Percentiles rank a stretch among this genome's conserved stretches.
Evolutionary conservation across 306 rosid species (phyloP).

Genomic region (Clitoria ternatea): DNA sequence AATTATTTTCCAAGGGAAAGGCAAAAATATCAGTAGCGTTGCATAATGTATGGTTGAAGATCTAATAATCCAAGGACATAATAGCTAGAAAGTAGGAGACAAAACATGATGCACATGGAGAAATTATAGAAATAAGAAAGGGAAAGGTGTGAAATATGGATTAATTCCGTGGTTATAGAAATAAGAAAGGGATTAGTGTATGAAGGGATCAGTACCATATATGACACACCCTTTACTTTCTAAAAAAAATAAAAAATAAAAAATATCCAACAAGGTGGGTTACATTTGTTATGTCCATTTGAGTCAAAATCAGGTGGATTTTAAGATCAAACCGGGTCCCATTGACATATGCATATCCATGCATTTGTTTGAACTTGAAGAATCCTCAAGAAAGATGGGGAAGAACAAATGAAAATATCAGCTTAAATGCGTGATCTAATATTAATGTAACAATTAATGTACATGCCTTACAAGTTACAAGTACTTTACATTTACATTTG

Average conservation of each 20-base stretch:
- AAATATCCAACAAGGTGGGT: neutral
- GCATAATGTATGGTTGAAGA: neutral
- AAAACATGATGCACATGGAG: neutral
- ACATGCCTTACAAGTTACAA: too few species aligned
- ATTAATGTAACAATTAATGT: too few species aligned
- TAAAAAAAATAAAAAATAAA: conserved; percentile 1
- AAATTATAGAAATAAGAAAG: neutral
- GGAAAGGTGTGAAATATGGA: neutral
- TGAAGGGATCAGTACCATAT: neutral
- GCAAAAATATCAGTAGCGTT: too few species aligned
- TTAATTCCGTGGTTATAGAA: neutral
- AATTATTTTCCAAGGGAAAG: too few species aligned
- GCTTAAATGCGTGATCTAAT: neutral
- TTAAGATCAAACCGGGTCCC: conserved; percentile 49
- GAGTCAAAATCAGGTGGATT: conserved; percentile 35
- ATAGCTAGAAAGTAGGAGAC: conserved; percentile 5
- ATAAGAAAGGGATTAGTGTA: too few species aligned
- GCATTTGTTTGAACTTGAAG: neutral
- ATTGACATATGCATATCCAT: neutral
- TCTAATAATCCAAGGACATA: neutral
- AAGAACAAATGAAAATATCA: neutral
- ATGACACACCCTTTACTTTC: neutral
- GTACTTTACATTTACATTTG: too few species aligned
- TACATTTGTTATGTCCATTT: neutral
- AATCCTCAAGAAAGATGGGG: neutral